Conservation (phyloP, 139 green algal genomes). For the Diplosphaera chodatii region DNA sequence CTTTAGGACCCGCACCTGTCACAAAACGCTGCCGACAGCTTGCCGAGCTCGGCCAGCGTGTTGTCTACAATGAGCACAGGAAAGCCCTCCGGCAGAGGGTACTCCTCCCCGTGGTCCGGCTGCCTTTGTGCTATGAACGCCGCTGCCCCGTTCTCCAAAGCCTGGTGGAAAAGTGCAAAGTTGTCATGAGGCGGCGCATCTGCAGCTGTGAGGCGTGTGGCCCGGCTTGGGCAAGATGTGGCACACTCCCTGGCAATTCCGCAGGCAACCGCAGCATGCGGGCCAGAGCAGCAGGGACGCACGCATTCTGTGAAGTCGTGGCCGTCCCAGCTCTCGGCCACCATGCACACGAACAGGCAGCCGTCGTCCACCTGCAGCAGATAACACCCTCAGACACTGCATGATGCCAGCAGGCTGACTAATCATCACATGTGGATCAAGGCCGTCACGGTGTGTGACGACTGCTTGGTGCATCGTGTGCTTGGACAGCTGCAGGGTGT, state of each 20-base stretch:
- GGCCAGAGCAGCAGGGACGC: background rate
- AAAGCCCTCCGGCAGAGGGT: conserved; percentile 4
- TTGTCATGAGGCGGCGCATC: too few species aligned
- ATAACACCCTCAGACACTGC: too few species aligned
- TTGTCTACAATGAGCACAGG: conserved; percentile 34
- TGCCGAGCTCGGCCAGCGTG: conserved; percentile 7
- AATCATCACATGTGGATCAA: background rate
- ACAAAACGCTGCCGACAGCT: conserved; percentile 32
- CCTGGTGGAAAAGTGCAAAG: background rate
- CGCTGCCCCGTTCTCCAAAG: background rate
- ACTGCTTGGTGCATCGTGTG: too few species aligned
- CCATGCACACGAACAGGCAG: conserved; percentile 38
- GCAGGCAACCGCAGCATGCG: background rate
- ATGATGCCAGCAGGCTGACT: background rate
- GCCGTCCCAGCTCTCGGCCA: conserved; percentile 21
- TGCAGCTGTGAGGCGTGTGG: too few species aligned
- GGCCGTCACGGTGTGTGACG: too few species aligned
- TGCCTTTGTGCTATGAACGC: background rate
- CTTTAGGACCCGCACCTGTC: conserved; percentile 7
- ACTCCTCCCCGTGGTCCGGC: background rate
- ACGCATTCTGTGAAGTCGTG: conserved; percentile 22
- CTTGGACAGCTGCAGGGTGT: too few species aligned
- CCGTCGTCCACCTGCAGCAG: conserved; percentile 10
- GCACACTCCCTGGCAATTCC: too few species aligned
- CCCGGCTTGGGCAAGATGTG: too few species aligned